Evolutionary conservation across 768 basidiomycete species (phyloP).

Genomic region (Suillus hirtellus): DNA sequence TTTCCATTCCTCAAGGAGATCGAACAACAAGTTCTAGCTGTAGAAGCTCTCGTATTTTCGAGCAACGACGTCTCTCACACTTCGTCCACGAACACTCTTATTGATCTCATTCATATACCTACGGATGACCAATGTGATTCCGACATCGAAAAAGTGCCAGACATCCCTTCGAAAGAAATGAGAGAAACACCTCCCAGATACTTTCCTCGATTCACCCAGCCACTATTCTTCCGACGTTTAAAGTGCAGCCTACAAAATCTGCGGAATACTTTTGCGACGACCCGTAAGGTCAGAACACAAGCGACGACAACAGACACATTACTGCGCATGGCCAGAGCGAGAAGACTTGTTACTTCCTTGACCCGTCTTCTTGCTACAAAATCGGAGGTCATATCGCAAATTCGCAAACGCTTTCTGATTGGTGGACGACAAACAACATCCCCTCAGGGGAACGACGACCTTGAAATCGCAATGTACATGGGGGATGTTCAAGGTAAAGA

Average conservation of each 20-base stretch:
- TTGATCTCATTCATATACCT: neutral
- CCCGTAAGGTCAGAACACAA: conserved; percentile 24
- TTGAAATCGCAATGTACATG: conserved; percentile 83
- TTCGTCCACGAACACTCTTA: conserved; percentile 1
- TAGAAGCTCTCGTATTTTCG: conserved; percentile 69
- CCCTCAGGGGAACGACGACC: conserved; percentile 46
- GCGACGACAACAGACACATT: conserved; percentile 53
- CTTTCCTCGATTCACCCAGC: conserved; percentile 20
- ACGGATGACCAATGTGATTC: neutral
- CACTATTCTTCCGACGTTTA: conserved; percentile 37
- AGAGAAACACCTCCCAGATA: conserved; percentile 8
- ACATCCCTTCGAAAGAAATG: neutral
- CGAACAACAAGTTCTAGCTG: conserved; percentile 74
- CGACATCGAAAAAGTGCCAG: conserved; percentile 9
- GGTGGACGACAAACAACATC: conserved; percentile 26
- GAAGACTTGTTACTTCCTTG: conserved; percentile 78
- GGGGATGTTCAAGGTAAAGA: conserved; percentile 86
- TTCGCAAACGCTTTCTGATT: conserved; percentile 67
- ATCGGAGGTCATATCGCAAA: conserved; percentile 76
- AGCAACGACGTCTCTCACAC: conserved; percentile 14
- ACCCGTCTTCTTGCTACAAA: conserved; percentile 77
- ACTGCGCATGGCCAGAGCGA: conserved; percentile 75
- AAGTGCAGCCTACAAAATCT: conserved; percentile 32
- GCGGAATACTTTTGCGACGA: neutral
- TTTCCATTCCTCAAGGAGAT: conserved; percentile 83